Evolutionary conservation across 345 rosid genomes (phyloP).

Genomic region (Camelina neglecta): DNA sequence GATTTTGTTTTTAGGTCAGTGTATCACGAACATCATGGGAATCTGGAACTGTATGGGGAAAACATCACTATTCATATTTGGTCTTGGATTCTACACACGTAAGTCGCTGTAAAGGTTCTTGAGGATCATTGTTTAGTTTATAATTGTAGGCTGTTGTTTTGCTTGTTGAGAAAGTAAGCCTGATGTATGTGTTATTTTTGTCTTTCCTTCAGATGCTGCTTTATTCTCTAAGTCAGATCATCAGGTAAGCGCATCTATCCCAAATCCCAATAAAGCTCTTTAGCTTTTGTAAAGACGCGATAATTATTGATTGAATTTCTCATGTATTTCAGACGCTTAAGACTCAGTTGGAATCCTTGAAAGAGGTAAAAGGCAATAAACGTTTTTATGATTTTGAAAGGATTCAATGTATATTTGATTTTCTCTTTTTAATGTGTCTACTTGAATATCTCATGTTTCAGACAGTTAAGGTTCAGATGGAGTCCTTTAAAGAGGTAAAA

Average conservation of each 20-base stretch:
- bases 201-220: neutral
- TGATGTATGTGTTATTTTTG: neutral
- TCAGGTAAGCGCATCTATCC: neutral
- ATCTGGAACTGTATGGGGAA: neutral
- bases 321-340: neutral
- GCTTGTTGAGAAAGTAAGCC: neutral
- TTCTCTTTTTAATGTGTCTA: neutral
- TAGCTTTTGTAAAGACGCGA: neutral
- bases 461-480: neutral
- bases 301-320: neutral
- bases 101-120: neutral
- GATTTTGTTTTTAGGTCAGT: neutral
- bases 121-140: neutral
- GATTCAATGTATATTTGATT: neutral
- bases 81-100: neutral
- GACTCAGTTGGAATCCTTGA: neutral
- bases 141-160: neutral
- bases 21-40: neutral
- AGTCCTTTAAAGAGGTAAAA: neutral
- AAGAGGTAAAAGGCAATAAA: neutral
- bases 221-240: neutral
- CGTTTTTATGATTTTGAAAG: neutral
- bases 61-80: neutral
- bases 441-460: conserved; percentile 1
- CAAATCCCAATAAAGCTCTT: neutral